Evolutionary conservation across 495 filamentous ascomycete species (phyloP).

Genomic region (Darksidea phi): DNA sequence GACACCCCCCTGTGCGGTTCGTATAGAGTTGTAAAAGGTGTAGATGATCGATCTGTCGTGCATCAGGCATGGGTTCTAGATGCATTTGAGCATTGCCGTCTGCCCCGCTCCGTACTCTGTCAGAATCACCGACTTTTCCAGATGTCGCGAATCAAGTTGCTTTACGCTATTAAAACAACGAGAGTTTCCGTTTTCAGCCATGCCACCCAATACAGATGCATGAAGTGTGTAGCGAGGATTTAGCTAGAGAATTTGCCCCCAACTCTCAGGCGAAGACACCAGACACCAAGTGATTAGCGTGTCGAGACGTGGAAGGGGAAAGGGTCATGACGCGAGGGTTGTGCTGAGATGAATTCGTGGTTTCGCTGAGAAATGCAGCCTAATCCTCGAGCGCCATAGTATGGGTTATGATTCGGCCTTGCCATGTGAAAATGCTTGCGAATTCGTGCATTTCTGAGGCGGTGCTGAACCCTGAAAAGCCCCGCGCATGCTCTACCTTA

Average conservation of each 20-base stretch:
- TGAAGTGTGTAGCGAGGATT: neutral
- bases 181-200: neutral
- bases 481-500: neutral
- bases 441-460: neutral
- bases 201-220: neutral
- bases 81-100: neutral
- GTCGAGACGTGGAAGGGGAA: neutral
- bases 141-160: neutral
- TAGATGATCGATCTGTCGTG: neutral
- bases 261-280: neutral
- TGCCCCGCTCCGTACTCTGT: neutral
- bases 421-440: too few relatives aligned
- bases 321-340: neutral
- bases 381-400: neutral
- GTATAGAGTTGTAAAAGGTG: neutral
- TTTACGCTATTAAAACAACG: neutral
- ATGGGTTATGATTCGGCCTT: too few relatives aligned
- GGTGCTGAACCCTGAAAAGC: neutral
- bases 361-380: neutral
- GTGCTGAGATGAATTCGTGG: neutral
- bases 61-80: neutral
- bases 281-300: neutral
- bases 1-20: neutral
- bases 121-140: neutral
- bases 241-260: neutral